Evolutionary conservation across 495 filamentous ascomycete genomes (phyloP).

Genomic region (Neurospora tetrasperma): DNA sequence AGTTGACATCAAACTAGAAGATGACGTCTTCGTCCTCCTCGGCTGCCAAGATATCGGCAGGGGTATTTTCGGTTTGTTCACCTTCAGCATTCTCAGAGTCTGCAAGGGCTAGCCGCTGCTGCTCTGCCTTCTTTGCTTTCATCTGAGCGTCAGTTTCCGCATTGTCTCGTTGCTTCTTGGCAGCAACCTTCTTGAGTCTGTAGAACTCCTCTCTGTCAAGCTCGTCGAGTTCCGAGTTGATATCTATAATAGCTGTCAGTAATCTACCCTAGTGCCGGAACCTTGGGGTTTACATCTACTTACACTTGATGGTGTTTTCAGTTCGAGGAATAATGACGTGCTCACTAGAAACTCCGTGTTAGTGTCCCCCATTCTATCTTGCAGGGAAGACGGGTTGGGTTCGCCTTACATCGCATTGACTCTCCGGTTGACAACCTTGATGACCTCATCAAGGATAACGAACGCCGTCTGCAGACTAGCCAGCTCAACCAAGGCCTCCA

Average conservation of each 20-base stretch:
- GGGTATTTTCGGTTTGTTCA: conserved; percentile 6
- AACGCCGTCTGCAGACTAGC: conserved; percentile 97
- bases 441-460: conserved; percentile 95
- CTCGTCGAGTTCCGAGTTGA: conserved; percentile 98
- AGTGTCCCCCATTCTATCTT: neutral
- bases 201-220: conserved; percentile 98
- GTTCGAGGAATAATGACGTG: conserved; percentile 98
- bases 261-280: neutral
- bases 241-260: conserved; percentile 44
- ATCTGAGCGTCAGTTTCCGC: conserved; percentile 67
- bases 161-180: conserved; percentile 81
- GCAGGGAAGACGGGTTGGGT: neutral
- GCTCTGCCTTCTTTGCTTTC: conserved; percentile 44
- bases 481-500: conserved; percentile 93
- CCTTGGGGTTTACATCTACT: conserved; percentile 13
- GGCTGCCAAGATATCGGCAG: conserved; percentile 65
- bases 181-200: conserved; percentile 93
- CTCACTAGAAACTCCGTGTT: conserved; percentile 39
- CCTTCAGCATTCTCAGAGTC: neutral
- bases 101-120: conserved; percentile 10
- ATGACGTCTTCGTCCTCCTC: conserved; percentile 92
- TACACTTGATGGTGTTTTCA: conserved; percentile 97
- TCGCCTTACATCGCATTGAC: conserved; percentile 80
- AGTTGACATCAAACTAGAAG: conserved; percentile 47
- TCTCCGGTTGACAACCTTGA: conserved; percentile 97